Evolutionary conservation across 768 basidiomycete species (phyloP).

Genomic region (Suillus variegatus): DNA sequence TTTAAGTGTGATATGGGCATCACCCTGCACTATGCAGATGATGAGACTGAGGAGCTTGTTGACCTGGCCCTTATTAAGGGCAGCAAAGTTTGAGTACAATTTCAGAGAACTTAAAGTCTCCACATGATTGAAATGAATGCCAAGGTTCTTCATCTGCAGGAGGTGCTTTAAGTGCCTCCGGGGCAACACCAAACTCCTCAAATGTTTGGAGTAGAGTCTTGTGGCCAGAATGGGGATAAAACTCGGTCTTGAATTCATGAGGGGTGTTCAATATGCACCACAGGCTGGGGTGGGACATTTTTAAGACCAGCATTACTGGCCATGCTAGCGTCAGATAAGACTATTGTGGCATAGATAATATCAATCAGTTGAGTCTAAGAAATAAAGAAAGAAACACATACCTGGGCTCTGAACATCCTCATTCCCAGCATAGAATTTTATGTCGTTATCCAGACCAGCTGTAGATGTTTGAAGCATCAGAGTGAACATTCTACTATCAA

Average conservation of each 20-base stretch:
- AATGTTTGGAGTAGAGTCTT: conserved; percentile 14
- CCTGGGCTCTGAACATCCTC: background rate
- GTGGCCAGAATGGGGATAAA: conserved; percentile 22
- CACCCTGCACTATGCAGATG: conserved; percentile 12
- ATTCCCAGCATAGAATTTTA: background rate
- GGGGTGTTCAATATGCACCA: background rate
- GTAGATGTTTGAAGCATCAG: background rate
- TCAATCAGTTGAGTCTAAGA: background rate
- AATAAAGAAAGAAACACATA: background rate
- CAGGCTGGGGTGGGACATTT: background rate
- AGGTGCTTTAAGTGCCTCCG: background rate
- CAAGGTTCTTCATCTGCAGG: conserved; percentile 13
- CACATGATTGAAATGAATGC: conserved; percentile 2
- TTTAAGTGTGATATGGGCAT: conserved; percentile 17
- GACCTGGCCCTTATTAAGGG: background rate
- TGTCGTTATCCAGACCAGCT: background rate
- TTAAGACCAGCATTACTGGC: background rate
- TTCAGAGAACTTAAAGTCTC: background rate
- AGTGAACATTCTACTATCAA: background rate
- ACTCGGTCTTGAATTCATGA: conserved; percentile 24
- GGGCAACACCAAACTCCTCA: conserved; percentile 13
- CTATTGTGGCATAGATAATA: background rate
- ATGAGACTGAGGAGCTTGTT: conserved; percentile 13
- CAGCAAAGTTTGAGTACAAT: background rate
- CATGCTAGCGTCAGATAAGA: background rate